Evolutionary conservation across 805 yeast genomes (phyloP).

Genomic region (Scheffersomyces coipomensis): DNA sequence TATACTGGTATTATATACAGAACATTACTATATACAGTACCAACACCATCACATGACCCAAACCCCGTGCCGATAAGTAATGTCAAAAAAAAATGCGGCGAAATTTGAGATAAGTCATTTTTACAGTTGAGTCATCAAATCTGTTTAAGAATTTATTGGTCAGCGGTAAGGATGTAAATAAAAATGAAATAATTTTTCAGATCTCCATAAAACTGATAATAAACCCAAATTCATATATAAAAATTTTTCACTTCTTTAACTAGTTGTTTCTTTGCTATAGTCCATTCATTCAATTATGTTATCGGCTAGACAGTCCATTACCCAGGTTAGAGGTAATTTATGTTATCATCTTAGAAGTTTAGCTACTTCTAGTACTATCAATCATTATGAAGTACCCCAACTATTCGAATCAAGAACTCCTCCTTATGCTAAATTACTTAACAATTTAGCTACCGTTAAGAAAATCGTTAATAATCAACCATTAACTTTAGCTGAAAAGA

Average conservation of each 20-base stretch:
- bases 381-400: slow-evolving; percentile 46
- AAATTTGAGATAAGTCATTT: neutral
- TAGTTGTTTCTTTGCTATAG: neutral
- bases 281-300: slow-evolving; percentile 5
- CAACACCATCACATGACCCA: too few species aligned
- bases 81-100: too few species aligned
- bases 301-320: slow-evolving; percentile 4
- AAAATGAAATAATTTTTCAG: too few species aligned
- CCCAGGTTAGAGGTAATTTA: neutral
- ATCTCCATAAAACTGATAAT: too few species aligned
- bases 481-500: slow-evolving; percentile 91
- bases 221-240: neutral
- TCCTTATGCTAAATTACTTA: slow-evolving; percentile 76
- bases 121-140: slow-evolving; percentile 6
- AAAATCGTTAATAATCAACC: slow-evolving; percentile 66
- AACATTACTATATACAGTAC: too few species aligned
- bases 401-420: slow-evolving; percentile 75
- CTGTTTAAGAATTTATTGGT: slow-evolving; percentile 5
- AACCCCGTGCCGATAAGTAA: neutral
- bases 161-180: neutral
- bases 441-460: slow-evolving; percentile 63
- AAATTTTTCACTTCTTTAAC: neutral
- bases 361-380: slow-evolving; percentile 28
- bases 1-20: too few species aligned
- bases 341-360: slow-evolving; percentile 11